Evolutionary conservation across 73 alveolate species (phyloP), one percentile per base, ranked within the genome.

Genomic region (Halteria grandinella): DNA sequence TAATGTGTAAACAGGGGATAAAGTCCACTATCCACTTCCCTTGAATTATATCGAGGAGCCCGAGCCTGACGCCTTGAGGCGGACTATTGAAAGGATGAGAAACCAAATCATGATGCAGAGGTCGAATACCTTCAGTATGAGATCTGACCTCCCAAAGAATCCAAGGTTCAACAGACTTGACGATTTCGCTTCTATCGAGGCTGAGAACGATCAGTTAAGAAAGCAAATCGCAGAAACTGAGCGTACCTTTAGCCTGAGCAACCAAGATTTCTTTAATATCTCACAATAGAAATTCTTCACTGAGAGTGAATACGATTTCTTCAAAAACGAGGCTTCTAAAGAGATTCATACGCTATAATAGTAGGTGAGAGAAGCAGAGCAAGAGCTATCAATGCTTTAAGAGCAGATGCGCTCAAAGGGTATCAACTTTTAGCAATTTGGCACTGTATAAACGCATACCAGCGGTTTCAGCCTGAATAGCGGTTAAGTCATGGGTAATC

Each of bases 1-100:
- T 1, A 93, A 89, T 33, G 66, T 79, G 20, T n/a, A n/a, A n/a
- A n/a, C n/a, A n/a, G n/a, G n/a, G n/a, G 96, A 89, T 48, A 76
- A 79, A 50, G 96, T 89, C 18, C 92, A 85, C 53, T 89, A 89
- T 70, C 96, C 96, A 21, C 69, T 89, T 10, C 92, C 96, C 10
- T 64, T 89, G 0, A 54, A 57, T 23, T 85, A 15, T 50, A 75
- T 60, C 18, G 93, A 58, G 17, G 77, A 75, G 51, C 94, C 97
- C 10, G 86, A 87, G 37, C 31, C 73, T 2, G 89, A 86, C 23
- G 15, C 60, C 21, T 54, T 89, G 27, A 55, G 85, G 44, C 47
- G 73, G 41, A 86, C 92, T 2, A 87, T 89, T 11, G 76, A 60
- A 5, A 59, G 92, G 33, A 72, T 89, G 55, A 69, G 85, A 20